phyloP scores from a whole-genome alignment of 345 rosid genomes.

The Noccaea bulbosa region DNA sequence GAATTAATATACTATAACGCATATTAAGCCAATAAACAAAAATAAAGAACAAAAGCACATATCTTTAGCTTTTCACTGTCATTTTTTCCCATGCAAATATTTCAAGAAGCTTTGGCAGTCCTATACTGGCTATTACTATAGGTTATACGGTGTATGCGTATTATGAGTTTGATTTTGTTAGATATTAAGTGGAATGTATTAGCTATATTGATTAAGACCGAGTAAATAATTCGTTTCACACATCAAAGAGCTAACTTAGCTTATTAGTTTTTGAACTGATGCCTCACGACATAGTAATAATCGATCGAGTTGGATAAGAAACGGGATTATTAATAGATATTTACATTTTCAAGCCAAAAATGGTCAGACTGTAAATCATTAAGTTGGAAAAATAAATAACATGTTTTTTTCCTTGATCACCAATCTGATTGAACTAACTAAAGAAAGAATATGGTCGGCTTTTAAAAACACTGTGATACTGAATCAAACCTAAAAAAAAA shows the following conservation, averaged over 20 bases:
- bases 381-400: no score
- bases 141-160: conserved; percentile 19
- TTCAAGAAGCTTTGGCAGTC: conserved; percentile 32
- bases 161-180: conserved; percentile 13
- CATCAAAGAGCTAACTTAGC: background rate
- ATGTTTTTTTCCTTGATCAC: no score
- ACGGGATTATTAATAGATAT: background rate
- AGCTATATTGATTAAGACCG: conserved; percentile 33
- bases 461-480: no score
- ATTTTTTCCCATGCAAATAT: conserved; percentile 19
- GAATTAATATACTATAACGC: background rate
- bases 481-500: no score
- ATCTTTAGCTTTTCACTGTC: conserved; percentile 13
- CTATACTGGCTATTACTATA: conserved; percentile 4
- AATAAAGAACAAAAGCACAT: background rate
- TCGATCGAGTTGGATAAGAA: conserved; percentile 6
- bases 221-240: conserved; percentile 27
- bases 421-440: no score
- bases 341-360: background rate
- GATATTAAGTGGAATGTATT: conserved; percentile 22
- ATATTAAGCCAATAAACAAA: background rate
- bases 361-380: no score
- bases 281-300: background rate
- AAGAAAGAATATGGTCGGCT: no score
- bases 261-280: conserved; percentile 7